Base-by-base conservation (phyloP, 306 rosid species). In the Rosa persica region DNA sequence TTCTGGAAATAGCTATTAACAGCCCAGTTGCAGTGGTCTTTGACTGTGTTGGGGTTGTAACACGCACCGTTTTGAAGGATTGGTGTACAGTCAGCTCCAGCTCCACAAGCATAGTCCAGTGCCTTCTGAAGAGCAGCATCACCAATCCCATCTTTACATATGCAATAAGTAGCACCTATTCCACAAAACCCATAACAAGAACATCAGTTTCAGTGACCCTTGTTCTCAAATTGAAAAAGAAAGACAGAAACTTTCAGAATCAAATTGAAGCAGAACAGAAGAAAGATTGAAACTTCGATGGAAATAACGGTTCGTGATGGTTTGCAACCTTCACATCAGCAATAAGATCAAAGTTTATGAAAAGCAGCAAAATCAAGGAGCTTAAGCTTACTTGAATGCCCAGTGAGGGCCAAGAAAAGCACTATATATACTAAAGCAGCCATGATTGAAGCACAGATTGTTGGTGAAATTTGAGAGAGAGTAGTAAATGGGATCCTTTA, bases 61-160 rank as follows among this genome's bases (percentile, higher is more conserved):
- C 99, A 96, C 8, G 76, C 77, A 77, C 99, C 99, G 87, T 42
- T 90, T 78, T 89, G 94, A 9, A 39, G 1, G 70, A 96, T 88
- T 12, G 86, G 86, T 5, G 83, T 19, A 42, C 99, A 96, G 48
- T 96, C 99, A 79, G 99, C 99, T 70, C 99, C 99, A 55, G 90
- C 88, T 81, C 99, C 99, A 85, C 99, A 96, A 11, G 99, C 99
- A 86, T 93, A 96, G 81, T 96, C 99, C 48, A 96, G 71, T 7
- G 87, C 67, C 75, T 84, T 96, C 79, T 96, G 99, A 78, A 93
- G 94, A 25, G n/a, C 34, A 81, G 85, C 87, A n/a, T 91, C 94
- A 13, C 87, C 70, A 4, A 83, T 42, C 70, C 98, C 98, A 80
- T 91, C 97, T 86, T 88, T 96, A 72, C 99, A 96, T 23, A 96